Evolutionary conservation across 1,139 yeast species (phyloP), one percentile per base, ranked within the genome.

Genomic region (Scheffersomyces lignicola): DNA sequence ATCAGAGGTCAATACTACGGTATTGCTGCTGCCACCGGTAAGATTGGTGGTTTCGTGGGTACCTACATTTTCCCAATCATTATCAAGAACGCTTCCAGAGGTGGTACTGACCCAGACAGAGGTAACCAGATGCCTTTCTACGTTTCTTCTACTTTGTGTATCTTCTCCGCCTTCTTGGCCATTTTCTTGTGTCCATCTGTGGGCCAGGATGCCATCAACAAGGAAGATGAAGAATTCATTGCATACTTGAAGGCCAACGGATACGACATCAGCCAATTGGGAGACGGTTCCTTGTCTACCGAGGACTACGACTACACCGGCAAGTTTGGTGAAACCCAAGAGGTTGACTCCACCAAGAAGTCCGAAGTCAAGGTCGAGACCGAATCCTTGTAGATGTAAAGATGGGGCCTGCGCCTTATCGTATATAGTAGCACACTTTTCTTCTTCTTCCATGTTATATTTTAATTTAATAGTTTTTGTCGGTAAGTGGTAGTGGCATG

Each of bases 1-100:
- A 76, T 89, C 37, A 80, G 97, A 65, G 97, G 97, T 41, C 86
- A 83, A 51, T 86, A 85, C 62, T 90, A 90, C 57, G 94, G 94
- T 48, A 73, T 88, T 48, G 92, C 95, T 31, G 96, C 97, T 39
- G 96, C 96, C 18, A 52, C 80, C 36, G 97, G 96, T 52, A 89
- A 89, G 60, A 70, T 88, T 42, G 97, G 97, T 53, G 96, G 96
- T 2, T 89, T 88, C 55, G 88, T 83, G 20, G 97, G 97, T 40
- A 81, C 94, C 31, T 87, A 83, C 60, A 82, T 84, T 18, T 90
- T 90, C 77, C 96, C 96, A 31, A 73, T 76, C 34, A 77, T 84
- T 44, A 78, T 80, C 45, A 66, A 64, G 42, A 56, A 60, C 35
- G 65, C 66, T 42, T 66, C 73, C n/a, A 48, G 44, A 32, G 36